phyloP scores from a whole-genome alignment of 306 rosid genomes.

The Pueraria montana region DNA sequence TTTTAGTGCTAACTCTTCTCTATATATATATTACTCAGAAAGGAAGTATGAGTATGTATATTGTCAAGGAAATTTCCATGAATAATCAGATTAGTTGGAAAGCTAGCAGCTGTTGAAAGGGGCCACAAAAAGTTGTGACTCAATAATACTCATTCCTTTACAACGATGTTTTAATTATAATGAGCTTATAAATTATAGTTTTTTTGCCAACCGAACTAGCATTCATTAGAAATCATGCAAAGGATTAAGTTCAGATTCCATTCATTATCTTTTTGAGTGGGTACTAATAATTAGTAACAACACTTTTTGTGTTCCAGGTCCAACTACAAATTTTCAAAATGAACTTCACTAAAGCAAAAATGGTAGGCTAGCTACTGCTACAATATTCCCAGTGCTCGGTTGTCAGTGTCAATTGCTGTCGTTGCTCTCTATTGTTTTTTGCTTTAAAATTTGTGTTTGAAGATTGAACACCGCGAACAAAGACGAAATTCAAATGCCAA shows the following conservation, averaged over 20 bases:
- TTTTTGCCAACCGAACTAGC: slow-evolving; percentile 50
- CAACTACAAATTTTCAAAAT: slow-evolving; percentile 47
- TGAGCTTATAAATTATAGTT: slow-evolving; percentile 33
- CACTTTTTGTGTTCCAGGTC: slow-evolving; percentile 31
- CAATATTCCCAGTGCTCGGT: slow-evolving; percentile 40
- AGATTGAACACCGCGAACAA: background rate
- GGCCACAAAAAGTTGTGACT: slow-evolving; percentile 51
- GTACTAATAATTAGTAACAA: slow-evolving; percentile 38
- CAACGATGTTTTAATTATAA: slow-evolving; percentile 71
- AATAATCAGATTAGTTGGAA: slow-evolving; percentile 63
- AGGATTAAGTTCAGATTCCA: slow-evolving; percentile 47
- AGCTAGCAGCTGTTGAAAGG: slow-evolving; percentile 54
- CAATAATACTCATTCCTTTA: slow-evolving; percentile 58
- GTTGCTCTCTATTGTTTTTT: background rate
- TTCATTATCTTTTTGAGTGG: slow-evolving; percentile 41
- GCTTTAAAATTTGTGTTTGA: slow-evolving; percentile 22
- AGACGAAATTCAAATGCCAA: slow-evolving; percentile 28
- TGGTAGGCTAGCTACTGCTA: slow-evolving; percentile 21
- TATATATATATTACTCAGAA: slow-evolving; percentile 40
- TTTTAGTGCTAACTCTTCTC: slow-evolving; percentile 34
- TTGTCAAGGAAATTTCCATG: slow-evolving; percentile 50
- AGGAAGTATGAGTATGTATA: background rate
- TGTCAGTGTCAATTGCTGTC: slow-evolving; percentile 30
- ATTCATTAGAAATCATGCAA: slow-evolving; percentile 57
- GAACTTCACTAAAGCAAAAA: slow-evolving; percentile 16